A percentile compares a stretch with the other conserved stretches of the same genome.
Evolutionary conservation across 371 early-diverging fungal species (phyloP).

Genomic region (Apophysomyces ossiformis): DNA sequence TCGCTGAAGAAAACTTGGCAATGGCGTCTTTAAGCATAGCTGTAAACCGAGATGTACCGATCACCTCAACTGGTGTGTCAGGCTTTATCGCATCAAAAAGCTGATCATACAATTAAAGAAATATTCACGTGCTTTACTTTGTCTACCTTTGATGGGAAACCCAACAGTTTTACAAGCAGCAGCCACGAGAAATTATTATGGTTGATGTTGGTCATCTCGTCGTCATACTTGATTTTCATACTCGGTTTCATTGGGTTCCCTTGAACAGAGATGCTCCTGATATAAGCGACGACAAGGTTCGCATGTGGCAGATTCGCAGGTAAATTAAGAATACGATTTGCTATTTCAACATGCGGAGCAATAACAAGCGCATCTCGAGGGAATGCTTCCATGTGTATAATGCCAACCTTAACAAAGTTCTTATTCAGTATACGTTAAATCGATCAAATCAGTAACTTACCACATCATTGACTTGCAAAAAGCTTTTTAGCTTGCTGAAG

Average conservation of each 20-base stretch:
- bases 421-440: too few species aligned
- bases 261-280: neutral
- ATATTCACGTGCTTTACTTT: neutral
- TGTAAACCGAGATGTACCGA: constrained; percentile 16
- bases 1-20: neutral
- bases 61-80: constrained; percentile 5
- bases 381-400: constrained; percentile 16
- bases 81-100: neutral
- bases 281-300: neutral
- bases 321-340: constrained; percentile 9
- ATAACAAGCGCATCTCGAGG: constrained; percentile 13
- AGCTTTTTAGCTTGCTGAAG: constrained; percentile 17
- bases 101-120: neutral
- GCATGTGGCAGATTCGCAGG: constrained; percentile 4
- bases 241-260: neutral
- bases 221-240: neutral
- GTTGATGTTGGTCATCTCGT: neutral
- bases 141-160: neutral
- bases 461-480: constrained; percentile 17
- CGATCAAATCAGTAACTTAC: neutral
- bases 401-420: neutral
- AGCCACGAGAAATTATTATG: neutral
- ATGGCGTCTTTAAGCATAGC: constrained; percentile 11
- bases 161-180: neutral
- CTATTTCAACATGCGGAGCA: constrained; percentile 4